Conservation (phyloP, 331 rosid genomes). For the Malus hybrid region DNA sequence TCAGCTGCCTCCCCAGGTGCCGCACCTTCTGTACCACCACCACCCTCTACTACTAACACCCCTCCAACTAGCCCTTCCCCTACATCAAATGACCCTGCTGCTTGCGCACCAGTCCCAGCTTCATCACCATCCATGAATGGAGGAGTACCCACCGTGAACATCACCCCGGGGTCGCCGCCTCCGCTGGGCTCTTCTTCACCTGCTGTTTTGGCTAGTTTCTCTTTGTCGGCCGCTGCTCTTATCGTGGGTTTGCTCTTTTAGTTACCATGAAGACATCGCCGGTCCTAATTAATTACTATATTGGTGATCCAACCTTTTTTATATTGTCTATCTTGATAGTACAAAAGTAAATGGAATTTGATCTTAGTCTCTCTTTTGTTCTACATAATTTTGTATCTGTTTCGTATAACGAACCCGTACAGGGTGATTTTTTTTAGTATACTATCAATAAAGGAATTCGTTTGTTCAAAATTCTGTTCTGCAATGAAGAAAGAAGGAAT, state of each 20-base stretch:
- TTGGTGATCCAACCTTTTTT: background rate
- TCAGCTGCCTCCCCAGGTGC: slow-evolving; percentile 14
- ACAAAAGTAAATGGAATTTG: too few species aligned
- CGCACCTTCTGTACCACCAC: background rate
- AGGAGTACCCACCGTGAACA: background rate
- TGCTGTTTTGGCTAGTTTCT: background rate
- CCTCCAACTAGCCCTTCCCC: slow-evolving; percentile 1
- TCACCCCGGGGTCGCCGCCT: background rate
- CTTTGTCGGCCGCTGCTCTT: background rate
- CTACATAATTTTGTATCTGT: background rate
- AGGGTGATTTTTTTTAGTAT: background rate
- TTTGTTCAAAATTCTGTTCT: background rate
- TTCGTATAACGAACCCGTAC: background rate
- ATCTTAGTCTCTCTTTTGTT: too few species aligned
- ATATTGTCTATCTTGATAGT: too few species aligned
- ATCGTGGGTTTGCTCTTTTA: background rate
- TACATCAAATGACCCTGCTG: background rate
- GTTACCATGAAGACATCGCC: background rate
- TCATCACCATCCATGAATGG: background rate
- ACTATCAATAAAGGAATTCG: background rate
- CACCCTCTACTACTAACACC: background rate
- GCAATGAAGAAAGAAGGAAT: background rate
- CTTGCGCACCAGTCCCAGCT: background rate
- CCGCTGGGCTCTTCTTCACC: background rate
- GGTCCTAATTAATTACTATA: background rate